Evolutionary conservation across 768 basidiomycete genomes (phyloP).

Genomic region (Mycena pura): DNA sequence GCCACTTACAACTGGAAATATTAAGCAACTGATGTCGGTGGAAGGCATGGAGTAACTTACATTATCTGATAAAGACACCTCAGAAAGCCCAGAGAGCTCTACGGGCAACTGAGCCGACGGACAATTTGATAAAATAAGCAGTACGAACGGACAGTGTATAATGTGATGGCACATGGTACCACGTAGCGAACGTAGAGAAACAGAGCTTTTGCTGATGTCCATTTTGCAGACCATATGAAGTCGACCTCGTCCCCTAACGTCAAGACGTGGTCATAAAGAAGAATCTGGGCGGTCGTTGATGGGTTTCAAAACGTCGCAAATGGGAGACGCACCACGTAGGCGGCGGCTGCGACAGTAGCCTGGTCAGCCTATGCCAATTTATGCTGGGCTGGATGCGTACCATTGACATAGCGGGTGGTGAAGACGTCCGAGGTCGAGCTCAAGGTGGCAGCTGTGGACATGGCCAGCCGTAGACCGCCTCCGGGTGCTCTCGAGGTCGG

Average conservation of each 20-base stretch:
- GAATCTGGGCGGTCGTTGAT: conserved; percentile 12
- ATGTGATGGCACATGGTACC: conserved; percentile 7
- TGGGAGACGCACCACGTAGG: conserved; percentile 15
- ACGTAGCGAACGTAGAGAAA: conserved; percentile 23
- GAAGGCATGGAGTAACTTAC: conserved; percentile 1
- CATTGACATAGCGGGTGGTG: conserved; percentile 22
- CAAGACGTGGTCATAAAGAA: conserved; percentile 25
- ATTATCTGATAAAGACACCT: background rate
- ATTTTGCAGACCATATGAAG: conserved; percentile 21
- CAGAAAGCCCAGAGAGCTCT: conserved; percentile 15
- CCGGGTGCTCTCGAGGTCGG: background rate
- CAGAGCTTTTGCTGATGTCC: conserved; percentile 6
- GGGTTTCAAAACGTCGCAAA: background rate
- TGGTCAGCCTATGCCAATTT: background rate
- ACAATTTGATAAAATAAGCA: background rate
- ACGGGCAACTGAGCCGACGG: background rate
- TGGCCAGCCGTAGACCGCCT: conserved; percentile 5
- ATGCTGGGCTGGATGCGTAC: background rate
- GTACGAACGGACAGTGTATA: conserved; percentile 21
- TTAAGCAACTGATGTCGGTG: background rate
- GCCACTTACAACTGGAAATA: conserved; percentile 21
- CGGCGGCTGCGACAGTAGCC: conserved; percentile 1
- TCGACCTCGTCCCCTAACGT: conserved; percentile 16
- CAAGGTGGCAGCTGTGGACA: too few relatives aligned
- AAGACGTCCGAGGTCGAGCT: background rate